Evolutionary conservation across 2,329 filamentous ascomycete species (phyloP).

Genomic region (Cytospora leucostoma): DNA sequence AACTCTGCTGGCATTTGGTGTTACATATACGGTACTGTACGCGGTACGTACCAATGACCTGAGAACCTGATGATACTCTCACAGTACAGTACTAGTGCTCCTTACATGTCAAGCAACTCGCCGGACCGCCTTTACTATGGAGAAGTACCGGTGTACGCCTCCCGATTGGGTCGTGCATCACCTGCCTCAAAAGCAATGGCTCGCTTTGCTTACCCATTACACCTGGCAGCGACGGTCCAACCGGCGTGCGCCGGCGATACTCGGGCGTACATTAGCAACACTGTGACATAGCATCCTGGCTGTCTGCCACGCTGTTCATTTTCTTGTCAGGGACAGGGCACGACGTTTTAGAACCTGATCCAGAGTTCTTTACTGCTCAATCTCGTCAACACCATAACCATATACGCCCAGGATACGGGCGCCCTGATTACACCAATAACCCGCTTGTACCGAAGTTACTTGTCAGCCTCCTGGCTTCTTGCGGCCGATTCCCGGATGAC

Average conservation of each 20-base stretch:
- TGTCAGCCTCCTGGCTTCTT: conserved; percentile 11
- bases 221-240: conserved; percentile 4
- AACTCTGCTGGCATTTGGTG: conserved; percentile 3
- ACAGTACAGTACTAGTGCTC: not conserved
- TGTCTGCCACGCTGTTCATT: conserved; percentile 3
- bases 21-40: not conserved
- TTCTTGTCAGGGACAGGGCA: not conserved
- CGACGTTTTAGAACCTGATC: not conserved
- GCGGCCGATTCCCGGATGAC: conserved; percentile 18
- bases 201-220: conserved; percentile 16
- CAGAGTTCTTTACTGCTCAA: conserved; percentile 1
- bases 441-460: conserved; percentile 1
- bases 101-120: not conserved
- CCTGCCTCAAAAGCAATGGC: conserved; percentile 13
- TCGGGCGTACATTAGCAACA: not conserved
- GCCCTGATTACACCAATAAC: not conserved
- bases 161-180: conserved; percentile 12
- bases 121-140: conserved; percentile 4
- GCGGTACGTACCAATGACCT: not conserved
- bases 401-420: conserved; percentile 8
- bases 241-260: not conserved
- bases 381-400: conserved; percentile 10
- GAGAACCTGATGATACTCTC: not conserved
- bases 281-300: conserved; percentile 5
- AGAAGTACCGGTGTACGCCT: conserved; percentile 12